Percentiles rank a stretch among this genome's conserved stretches.
Conservation (phyloP, 805 yeast genomes). For the Starmera quercuum region DNA sequence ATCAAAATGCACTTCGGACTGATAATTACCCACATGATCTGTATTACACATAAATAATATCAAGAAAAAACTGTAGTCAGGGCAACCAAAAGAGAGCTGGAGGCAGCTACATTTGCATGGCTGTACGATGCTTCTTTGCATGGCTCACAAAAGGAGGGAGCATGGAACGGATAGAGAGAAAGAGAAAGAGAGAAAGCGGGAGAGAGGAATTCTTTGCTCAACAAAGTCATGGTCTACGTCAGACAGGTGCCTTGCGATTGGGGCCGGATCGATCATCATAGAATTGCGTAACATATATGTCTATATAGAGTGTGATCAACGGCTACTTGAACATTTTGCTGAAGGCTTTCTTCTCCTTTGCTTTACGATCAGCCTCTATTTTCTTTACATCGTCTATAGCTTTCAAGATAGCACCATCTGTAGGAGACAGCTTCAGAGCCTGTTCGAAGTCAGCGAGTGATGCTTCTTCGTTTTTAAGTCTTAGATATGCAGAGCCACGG, state of each 20-base stretch:
- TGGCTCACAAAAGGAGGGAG: too few species aligned
- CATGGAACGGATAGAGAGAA: too few species aligned
- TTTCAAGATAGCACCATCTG: slow-evolving; percentile 62
- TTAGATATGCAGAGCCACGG: slow-evolving; percentile 67
- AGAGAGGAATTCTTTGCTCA: too few species aligned
- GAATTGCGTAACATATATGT: too few species aligned
- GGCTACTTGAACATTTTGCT: slow-evolving; percentile 70
- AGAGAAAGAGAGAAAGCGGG: too few species aligned
- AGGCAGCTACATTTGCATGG: too few species aligned
- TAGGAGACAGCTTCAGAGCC: slow-evolving; percentile 59
- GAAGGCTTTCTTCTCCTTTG: slow-evolving; percentile 68
- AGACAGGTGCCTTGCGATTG: too few species aligned
- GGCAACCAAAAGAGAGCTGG: too few species aligned
- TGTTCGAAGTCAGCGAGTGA: slow-evolving; percentile 60
- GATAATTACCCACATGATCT: slow-evolving; percentile 7
- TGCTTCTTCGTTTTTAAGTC: slow-evolving; percentile 57
- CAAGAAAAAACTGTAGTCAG: neutral
- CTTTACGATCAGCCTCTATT: slow-evolving; percentile 42
- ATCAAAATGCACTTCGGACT: neutral
- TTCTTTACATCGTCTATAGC: slow-evolving; percentile 56
- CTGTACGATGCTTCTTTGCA: too few species aligned
- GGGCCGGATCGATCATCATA: too few species aligned
- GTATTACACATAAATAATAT: slow-evolving; percentile 5
- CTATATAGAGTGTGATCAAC: too few species aligned
- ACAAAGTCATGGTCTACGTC: too few species aligned